Percentiles rank a stretch among this genome's conserved stretches.
Conservation (phyloP, 495 filamentous ascomycete species). For the Bacidia rubella region DNA sequence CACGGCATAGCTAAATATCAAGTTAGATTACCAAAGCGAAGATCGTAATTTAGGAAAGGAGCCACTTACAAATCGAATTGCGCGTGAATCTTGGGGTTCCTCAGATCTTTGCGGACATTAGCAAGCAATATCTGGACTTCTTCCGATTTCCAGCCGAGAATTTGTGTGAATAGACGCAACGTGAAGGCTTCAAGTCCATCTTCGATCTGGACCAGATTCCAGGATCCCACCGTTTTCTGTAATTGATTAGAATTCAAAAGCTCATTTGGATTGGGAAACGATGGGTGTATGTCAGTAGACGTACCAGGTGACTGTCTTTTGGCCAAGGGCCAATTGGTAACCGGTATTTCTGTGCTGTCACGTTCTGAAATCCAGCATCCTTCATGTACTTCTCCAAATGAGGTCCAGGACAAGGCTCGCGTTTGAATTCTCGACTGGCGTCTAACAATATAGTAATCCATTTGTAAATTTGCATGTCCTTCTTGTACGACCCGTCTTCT, state of each 20-base stretch:
- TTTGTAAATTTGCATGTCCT: not conserved
- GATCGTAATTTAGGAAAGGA: too few relatives aligned
- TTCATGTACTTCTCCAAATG: conserved; percentile 16
- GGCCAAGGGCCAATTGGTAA: conserved; percentile 23
- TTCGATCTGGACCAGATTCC: conserved; percentile 30
- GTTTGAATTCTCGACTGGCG: conserved; percentile 1
- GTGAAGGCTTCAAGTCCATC: conserved; percentile 32
- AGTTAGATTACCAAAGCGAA: not conserved
- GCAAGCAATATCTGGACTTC: conserved; percentile 43
- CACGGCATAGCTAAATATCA: conserved; percentile 5
- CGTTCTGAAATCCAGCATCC: conserved; percentile 19
- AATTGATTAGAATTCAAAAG: not conserved
- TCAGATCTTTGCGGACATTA: conserved; percentile 39
- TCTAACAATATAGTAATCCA: conserved; percentile 10
- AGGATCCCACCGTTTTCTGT: conserved; percentile 16
- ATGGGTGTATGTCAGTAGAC: not conserved
- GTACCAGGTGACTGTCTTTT: conserved; percentile 20
- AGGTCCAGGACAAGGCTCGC: conserved; percentile 14
- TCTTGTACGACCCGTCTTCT: conserved; percentile 18
- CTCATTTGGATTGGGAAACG: too few relatives aligned
- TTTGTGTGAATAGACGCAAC: conserved; percentile 36
- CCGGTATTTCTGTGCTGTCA: conserved; percentile 13
- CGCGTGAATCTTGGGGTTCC: conserved; percentile 35
- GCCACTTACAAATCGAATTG: conserved; percentile 19
- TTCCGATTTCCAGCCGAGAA: conserved; percentile 39